A percentile compares a stretch with the other conserved stretches of the same genome.
Evolutionary conservation across 352 stramenopile genomes (phyloP).

Genomic region (Phytophthora hibernalis): DNA sequence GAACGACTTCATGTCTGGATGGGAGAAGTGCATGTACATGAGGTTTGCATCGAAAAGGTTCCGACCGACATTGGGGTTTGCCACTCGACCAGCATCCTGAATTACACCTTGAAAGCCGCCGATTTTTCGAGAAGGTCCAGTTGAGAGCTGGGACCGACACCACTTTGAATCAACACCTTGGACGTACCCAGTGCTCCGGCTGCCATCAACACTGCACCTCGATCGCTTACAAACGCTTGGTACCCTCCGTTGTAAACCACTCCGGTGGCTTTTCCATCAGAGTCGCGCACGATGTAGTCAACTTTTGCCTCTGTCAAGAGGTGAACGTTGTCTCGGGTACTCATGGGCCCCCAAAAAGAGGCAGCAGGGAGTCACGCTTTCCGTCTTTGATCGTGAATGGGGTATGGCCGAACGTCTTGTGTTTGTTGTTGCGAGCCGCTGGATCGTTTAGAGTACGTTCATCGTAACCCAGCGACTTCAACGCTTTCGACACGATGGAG

Average conservation of each 20-base stretch:
- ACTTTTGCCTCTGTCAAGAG: slow-evolving; percentile 54
- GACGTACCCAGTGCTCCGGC: slow-evolving; percentile 73
- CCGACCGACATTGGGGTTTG: slow-evolving; percentile 68
- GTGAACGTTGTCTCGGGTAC: slow-evolving; percentile 51
- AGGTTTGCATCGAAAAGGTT: slow-evolving; percentile 62
- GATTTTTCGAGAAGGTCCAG: slow-evolving; percentile 48
- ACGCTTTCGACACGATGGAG: slow-evolving; percentile 44
- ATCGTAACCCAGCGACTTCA: slow-evolving; percentile 42
- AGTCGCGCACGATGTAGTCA: slow-evolving; percentile 51
- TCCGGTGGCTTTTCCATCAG: slow-evolving; percentile 39
- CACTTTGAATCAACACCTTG: slow-evolving; percentile 82
- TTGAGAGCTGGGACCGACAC: slow-evolving; percentile 65
- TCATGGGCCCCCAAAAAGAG: slow-evolving; percentile 54
- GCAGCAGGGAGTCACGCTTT: slow-evolving; percentile 57
- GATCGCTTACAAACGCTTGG: slow-evolving; percentile 37
- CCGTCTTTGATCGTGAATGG: slow-evolving; percentile 63
- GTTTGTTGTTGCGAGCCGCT: slow-evolving; percentile 49
- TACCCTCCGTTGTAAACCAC: slow-evolving; percentile 53
- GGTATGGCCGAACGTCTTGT: slow-evolving; percentile 58
- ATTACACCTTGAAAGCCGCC: slow-evolving; percentile 43
- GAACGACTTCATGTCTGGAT: slow-evolving; percentile 58
- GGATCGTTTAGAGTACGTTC: slow-evolving; percentile 52
- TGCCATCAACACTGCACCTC: slow-evolving; percentile 73
- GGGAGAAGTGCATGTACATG: slow-evolving; percentile 53
- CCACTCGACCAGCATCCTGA: slow-evolving; percentile 37